These are phyloP conservation scores for Blepharisma japonicum DNA, from an alignment of 73 alveolate species.

Conservation along the genomic window DNA sequence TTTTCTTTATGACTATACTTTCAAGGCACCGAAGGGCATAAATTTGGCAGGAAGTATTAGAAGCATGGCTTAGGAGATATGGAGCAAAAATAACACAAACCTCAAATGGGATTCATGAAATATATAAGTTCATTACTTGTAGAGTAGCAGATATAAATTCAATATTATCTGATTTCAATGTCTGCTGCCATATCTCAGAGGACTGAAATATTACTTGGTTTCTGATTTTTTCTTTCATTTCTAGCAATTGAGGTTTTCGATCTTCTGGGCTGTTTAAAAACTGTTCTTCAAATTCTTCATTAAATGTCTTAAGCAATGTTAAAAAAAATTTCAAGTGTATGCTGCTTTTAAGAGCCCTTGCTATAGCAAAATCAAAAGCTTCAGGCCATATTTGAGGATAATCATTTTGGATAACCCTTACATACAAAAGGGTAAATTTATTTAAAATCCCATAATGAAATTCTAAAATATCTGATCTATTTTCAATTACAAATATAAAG, in stretches of 20 bases:
- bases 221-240: neutral
- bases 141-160: neutral
- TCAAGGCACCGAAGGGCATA: conserved; percentile 8
- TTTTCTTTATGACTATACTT: neutral
- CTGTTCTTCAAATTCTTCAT: conserved; percentile 19
- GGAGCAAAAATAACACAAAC: neutral
- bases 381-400: conserved; percentile 4
- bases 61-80: neutral
- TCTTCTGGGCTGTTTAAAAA: neutral
- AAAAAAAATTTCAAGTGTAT: neutral
- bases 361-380: conserved; percentile 1
- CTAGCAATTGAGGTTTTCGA: neutral
- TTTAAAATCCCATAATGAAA: neutral
- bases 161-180: neutral
- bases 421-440: conserved; percentile 11
- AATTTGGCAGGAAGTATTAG: neutral
- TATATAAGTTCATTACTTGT: conserved; percentile 12
- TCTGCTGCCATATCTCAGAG: conserved; percentile 2
- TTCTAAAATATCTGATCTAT: conserved; percentile 4
- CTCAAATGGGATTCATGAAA: conserved; percentile 17
- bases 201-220: neutral
- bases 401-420: conserved; percentile 7
- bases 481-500: neutral
- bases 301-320: neutral
- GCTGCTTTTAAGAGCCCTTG: neutral